Evolutionary conservation across 495 filamentous ascomycete genomes (phyloP).

Genomic region (Penicillium coprophilum): DNA sequence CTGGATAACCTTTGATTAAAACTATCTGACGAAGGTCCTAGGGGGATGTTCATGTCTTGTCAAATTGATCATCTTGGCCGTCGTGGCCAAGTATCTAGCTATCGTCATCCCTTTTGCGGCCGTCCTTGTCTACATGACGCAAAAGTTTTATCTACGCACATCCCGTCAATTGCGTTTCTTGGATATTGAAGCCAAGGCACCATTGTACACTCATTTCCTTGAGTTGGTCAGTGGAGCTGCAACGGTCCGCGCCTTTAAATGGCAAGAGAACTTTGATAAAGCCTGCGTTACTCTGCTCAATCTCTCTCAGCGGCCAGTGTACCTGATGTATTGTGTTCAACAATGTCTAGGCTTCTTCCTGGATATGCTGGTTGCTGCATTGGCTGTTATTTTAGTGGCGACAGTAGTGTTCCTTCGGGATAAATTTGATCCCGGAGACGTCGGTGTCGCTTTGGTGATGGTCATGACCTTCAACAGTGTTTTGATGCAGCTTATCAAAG

Average conservation of each 20-base stretch:
- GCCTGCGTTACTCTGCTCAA: neutral
- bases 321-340: neutral
- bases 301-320: neutral
- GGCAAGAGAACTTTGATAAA: neutral
- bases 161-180: neutral
- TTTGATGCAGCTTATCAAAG: slow-evolving; percentile 30
- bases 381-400: neutral
- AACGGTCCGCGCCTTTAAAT: neutral
- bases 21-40: no score
- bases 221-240: neutral
- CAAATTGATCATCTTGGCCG: neutral
- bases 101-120: neutral
- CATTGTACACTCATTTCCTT: neutral
- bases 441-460: slow-evolving; percentile 63
- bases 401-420: neutral
- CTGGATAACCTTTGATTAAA: no score
- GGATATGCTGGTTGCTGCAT: neutral
- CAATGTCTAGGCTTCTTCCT: neutral
- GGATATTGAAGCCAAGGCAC: neutral
- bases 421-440: neutral
- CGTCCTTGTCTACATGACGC: neutral
- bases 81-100: neutral
- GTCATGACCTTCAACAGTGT: slow-evolving; percentile 53
- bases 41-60: neutral
- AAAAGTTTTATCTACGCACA: neutral